Evolutionary conservation across 2,329 filamentous ascomycete genomes (phyloP).

Genomic region (Alternaria solani): DNA sequence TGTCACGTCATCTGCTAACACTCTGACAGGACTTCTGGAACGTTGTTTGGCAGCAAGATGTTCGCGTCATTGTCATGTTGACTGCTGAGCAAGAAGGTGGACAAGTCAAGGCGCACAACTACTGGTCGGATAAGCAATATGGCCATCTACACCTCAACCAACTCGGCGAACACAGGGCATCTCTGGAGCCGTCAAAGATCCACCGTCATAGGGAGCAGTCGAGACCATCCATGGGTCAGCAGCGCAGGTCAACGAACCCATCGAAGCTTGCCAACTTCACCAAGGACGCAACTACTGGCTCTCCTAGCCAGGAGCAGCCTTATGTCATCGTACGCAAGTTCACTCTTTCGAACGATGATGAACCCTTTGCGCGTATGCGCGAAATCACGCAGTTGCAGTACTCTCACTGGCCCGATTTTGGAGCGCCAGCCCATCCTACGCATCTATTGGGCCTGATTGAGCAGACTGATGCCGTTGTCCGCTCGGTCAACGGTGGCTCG

Average conservation of each 20-base stretch:
- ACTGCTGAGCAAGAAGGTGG: slow-evolving; percentile 94
- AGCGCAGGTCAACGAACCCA: slow-evolving; percentile 46
- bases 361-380: slow-evolving; percentile 84
- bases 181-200: slow-evolving; percentile 70
- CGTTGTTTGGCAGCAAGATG: slow-evolving; percentile 95
- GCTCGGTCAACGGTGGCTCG: slow-evolving; percentile 56
- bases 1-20: slow-evolving; percentile 22
- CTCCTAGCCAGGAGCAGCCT: slow-evolving; percentile 65
- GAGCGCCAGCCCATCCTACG: slow-evolving; percentile 84
- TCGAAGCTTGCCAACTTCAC: slow-evolving; percentile 39
- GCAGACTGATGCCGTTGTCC: slow-evolving; percentile 77
- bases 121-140: slow-evolving; percentile 84
- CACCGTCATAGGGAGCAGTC: slow-evolving; percentile 50
- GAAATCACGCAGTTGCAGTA: slow-evolving; percentile 97
- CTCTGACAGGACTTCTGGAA: slow-evolving; percentile 88
- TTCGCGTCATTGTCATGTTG: slow-evolving; percentile 93
- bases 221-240: slow-evolving; percentile 47
- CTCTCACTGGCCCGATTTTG: slow-evolving; percentile 96
- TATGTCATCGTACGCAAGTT: slow-evolving; percentile 88
- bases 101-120: slow-evolving; percentile 92
- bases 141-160: slow-evolving; percentile 77
- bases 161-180: slow-evolving; percentile 83
- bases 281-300: slow-evolving; percentile 35
- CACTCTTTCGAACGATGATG: slow-evolving; percentile 75
- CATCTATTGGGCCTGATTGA: slow-evolving; percentile 91